Evolutionary conservation across 495 filamentous ascomycete species (phyloP).

Genomic region (Xylaria venustula): DNA sequence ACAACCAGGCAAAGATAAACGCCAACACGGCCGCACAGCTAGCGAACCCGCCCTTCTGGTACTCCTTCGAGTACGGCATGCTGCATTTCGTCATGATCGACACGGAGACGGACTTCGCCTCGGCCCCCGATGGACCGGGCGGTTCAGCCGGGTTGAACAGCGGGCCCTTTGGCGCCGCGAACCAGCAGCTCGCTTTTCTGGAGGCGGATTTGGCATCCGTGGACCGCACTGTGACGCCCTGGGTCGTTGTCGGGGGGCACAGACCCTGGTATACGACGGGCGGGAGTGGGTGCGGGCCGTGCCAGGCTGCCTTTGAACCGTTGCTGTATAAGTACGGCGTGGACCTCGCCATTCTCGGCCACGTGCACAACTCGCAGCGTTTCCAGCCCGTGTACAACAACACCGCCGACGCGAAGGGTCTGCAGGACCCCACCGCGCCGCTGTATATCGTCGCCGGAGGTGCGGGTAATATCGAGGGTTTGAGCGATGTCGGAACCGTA

Average conservation of each 20-base stretch:
- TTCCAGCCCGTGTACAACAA: conserved; percentile 38
- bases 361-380: conserved; percentile 59
- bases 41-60: conserved; percentile 62
- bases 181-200: conserved; percentile 47
- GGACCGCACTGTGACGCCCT: conserved; percentile 51
- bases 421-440: conserved; percentile 53
- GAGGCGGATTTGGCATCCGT: conserved; percentile 46
- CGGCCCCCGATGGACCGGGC: conserved; percentile 43
- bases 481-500: conserved; percentile 38
- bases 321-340: conserved; percentile 60
- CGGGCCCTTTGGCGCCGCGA: conserved; percentile 49
- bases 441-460: conserved; percentile 56
- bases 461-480: conserved; percentile 42
- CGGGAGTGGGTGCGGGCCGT: conserved; percentile 45
- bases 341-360: conserved; percentile 60
- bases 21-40: conserved; percentile 50
- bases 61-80: conserved; percentile 64
- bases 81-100: conserved; percentile 56
- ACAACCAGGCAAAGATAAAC: conserved; percentile 39
- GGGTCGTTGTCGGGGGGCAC: conserved; percentile 60
- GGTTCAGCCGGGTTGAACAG: conserved; percentile 47
- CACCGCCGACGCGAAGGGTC: conserved; percentile 42
- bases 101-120: conserved; percentile 53
- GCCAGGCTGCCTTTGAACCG: conserved; percentile 58
- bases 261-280: conserved; percentile 58